phyloP scores from a whole-genome alignment of 2,329 filamentous ascomycete species.

The Cryphonectria nitschkei region DNA sequence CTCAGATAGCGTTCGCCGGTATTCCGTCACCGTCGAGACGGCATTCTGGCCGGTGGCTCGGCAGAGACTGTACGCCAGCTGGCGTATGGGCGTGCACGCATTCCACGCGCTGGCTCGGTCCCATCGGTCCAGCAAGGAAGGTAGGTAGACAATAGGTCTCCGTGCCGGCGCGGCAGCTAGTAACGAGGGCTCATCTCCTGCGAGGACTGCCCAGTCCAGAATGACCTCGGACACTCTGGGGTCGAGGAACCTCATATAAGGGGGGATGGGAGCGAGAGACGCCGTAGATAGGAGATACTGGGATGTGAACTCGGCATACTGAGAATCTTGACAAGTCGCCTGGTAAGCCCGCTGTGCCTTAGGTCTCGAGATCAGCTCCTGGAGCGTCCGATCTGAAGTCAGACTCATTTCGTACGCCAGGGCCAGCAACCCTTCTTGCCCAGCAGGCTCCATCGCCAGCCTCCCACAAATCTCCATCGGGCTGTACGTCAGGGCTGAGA shows the following conservation, averaged over 20 bases:
- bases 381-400: constrained; percentile 33
- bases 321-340: constrained; percentile 23
- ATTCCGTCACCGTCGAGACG: constrained; percentile 40
- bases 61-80: constrained; percentile 43
- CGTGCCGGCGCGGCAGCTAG: constrained; percentile 30
- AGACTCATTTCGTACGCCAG: constrained; percentile 41
- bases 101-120: constrained; percentile 45
- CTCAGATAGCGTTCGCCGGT: constrained; percentile 41
- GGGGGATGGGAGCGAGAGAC: neutral
- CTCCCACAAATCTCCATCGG: constrained; percentile 33
- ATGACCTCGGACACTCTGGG: constrained; percentile 36
- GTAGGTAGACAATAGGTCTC: constrained; percentile 43
- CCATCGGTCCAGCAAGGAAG: constrained; percentile 45
- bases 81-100: constrained; percentile 40
- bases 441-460: constrained; percentile 32
- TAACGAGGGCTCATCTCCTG: neutral
- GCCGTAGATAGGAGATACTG: constrained; percentile 23
- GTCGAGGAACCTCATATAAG: constrained; percentile 33
- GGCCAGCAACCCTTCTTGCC: constrained; percentile 32
- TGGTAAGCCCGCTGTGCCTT: constrained; percentile 31
- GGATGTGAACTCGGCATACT: constrained; percentile 36
- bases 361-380: constrained; percentile 31
- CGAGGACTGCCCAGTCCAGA: constrained; percentile 30
- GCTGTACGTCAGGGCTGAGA: constrained; percentile 33
- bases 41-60: neutral